Base-by-base conservation (phyloP, 805 yeast species). In the Ogataea philodendri region DNA sequence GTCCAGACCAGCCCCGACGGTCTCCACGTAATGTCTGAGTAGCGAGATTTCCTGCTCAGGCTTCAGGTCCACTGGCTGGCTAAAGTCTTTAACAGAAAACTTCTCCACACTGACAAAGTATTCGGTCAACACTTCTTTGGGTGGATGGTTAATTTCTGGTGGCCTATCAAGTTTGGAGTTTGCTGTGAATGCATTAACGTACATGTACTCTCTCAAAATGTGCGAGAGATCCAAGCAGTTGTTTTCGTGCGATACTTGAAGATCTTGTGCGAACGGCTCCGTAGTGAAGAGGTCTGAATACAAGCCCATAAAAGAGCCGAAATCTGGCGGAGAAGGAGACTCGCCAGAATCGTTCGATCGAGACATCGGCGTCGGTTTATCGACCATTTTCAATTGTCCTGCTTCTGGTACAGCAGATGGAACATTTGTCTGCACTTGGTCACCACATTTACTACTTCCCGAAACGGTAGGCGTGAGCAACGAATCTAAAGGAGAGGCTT, bases 1-100 rank as follows among this genome's bases (percentile, higher is more conserved):
- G 37, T 65, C 70, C 13, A 65, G 41, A 55, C 69, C 61, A 1
- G 60, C 59, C 1, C 68, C 71, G 7, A 67, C 66, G 9, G 58
- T 62, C 35, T 65, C 62, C 1, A 63, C 48, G 38, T 57, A 67
- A 24, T 53, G 57, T 31, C 55, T 57, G 29, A 60, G 35, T 18
- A 66, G 42, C 2, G 41, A 19, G 9, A 59, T 38, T 42, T 60
- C 60, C 22, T 60, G 50, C 26, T 42, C 47, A 1, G 48, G 47
- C 13, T 35, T 39, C n/a, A 48, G 26, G 10, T 37, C 41, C 4
- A 40, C 23, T 2, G 33, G 32, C 9, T 39, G 42, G 6, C 39
- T 36, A 4, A 30, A 34, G n/a, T 45, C 41, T 13, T 39, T 43
- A 14, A 38, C 33, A 5, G 44, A 36, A 9, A 48, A 39, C 21